Percentiles rank a stretch among this genome's conserved stretches.
Conservation (phyloP, 345 rosid species). For the Aquilaria yunnanensis region DNA sequence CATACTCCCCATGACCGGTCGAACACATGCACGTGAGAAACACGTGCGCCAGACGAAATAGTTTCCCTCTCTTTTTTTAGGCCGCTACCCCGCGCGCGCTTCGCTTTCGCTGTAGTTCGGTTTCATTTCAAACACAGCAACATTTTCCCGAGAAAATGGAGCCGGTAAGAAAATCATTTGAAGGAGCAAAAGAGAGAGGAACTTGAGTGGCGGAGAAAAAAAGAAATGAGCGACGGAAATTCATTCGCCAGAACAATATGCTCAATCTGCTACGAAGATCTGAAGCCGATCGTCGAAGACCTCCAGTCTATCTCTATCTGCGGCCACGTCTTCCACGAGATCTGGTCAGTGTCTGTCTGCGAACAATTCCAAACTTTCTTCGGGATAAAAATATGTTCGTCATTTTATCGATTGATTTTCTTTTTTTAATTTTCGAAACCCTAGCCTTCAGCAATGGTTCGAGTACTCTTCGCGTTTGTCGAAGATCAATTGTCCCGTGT, state of each 20-base stretch:
- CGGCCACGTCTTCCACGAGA: conserved; percentile 95
- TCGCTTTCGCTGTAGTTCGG: too few species aligned
- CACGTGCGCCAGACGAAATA: too few species aligned
- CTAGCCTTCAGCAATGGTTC: conserved; percentile 95
- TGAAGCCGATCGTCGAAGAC: conserved; percentile 78
- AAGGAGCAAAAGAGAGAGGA: neutral
- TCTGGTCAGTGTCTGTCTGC: conserved; percentile 40
- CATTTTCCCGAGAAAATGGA: too few species aligned
- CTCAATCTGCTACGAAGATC: conserved; percentile 91
- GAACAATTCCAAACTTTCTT: neutral
- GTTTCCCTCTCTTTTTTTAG: too few species aligned
- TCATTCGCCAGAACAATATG: conserved; percentile 57
- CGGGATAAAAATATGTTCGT: neutral
- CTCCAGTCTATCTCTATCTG: conserved; percentile 80
- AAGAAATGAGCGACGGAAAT: conserved; percentile 15
- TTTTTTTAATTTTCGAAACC: conserved; percentile 14
- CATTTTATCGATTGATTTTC: neutral
- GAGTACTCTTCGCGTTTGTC: conserved; percentile 54
- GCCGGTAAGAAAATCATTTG: too few species aligned
- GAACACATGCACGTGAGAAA: too few species aligned
- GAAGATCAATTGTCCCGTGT: conserved; percentile 83
- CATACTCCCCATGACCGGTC: too few species aligned
- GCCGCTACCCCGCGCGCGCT: too few species aligned
- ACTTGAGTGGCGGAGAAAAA: conserved; percentile 16
- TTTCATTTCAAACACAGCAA: too few species aligned